Percentiles rank a stretch among this genome's conserved stretches.
Evolutionary conservation across 805 yeast genomes (phyloP).

Genomic region (Metschnikowia dekortorum): DNA sequence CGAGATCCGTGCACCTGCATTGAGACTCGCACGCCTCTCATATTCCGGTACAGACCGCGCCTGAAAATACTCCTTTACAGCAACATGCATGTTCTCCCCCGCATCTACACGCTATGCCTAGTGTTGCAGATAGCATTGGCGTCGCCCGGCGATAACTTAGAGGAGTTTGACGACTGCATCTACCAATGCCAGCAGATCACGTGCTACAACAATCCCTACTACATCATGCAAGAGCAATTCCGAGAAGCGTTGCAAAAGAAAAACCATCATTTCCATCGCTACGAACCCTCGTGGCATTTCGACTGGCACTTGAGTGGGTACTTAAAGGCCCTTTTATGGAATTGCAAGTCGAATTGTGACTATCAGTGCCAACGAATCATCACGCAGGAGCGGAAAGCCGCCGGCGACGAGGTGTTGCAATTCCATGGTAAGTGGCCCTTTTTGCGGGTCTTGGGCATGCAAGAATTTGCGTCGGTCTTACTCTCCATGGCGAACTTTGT

Average conservation of each 20-base stretch:
- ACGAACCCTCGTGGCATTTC: constrained; percentile 33
- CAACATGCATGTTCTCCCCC: constrained; percentile 1
- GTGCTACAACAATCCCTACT: constrained; percentile 27
- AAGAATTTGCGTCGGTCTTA: constrained; percentile 75
- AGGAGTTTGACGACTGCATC: constrained; percentile 52
- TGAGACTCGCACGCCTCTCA: background rate
- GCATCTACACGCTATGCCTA: background rate
- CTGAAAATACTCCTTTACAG: background rate
- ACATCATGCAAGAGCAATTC: constrained; percentile 23
- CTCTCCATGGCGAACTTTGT: constrained; percentile 57
- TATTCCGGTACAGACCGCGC: background rate
- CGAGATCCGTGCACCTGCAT: background rate
- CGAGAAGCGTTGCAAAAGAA: constrained; percentile 14
- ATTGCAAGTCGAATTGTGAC: constrained; percentile 66
- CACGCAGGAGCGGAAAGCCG: constrained; percentile 48
- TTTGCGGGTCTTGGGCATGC: constrained; percentile 67
- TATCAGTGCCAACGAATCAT: constrained; percentile 84
- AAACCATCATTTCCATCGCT: constrained; percentile 21
- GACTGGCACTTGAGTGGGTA: constrained; percentile 38
- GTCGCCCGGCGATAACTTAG: constrained; percentile 61
- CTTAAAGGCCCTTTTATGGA: constrained; percentile 42
- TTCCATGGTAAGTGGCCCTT: constrained; percentile 99
- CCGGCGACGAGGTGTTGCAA: constrained; percentile 61
- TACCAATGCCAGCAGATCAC: constrained; percentile 44
- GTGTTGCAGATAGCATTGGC: background rate